Conservation (phyloP, 352 stramenopile species). For the Globisporangium cylindrosporum region DNA sequence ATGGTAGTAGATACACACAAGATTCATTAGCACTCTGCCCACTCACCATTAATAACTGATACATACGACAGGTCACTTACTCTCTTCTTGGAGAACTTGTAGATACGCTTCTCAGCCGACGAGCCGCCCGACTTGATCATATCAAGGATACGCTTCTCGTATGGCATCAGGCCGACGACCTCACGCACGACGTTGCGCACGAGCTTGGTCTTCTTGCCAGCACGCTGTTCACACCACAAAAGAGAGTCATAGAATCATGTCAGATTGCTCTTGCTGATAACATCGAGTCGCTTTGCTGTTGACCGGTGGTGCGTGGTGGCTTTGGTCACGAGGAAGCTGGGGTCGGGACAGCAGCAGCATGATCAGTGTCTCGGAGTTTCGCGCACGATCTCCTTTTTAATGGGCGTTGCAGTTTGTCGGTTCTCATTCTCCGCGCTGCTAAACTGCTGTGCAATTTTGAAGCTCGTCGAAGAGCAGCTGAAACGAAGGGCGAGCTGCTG, state of each 20-base stretch:
- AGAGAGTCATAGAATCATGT: neutral
- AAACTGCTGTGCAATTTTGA: neutral
- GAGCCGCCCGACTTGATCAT: conserved; percentile 99
- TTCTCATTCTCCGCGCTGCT: neutral
- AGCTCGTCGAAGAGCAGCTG: neutral
- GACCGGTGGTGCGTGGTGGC: neutral
- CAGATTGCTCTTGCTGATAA: neutral
- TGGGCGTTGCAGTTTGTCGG: neutral
- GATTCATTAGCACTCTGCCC: conserved; percentile 4
- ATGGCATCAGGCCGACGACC: conserved; percentile 97
- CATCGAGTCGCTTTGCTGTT: neutral
- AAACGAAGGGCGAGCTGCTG: neutral
- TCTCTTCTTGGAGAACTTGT: conserved; percentile 98
- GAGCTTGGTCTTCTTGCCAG: conserved; percentile 94
- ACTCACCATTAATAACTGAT: neutral
- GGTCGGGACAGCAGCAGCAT: neutral
- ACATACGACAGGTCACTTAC: conserved; percentile 46
- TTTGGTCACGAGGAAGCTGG: neutral
- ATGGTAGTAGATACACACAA: neutral
- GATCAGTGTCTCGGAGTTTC: neutral
- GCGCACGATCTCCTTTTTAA: neutral
- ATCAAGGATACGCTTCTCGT: conserved; percentile 99
- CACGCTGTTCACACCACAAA: conserved; percentile 35
- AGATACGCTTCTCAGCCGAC: conserved; percentile 98
- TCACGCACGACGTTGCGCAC: conserved; percentile 96